Evolutionary conservation across 139 green algal species (phyloP).

Genomic region (Coelastrella sp.): DNA sequence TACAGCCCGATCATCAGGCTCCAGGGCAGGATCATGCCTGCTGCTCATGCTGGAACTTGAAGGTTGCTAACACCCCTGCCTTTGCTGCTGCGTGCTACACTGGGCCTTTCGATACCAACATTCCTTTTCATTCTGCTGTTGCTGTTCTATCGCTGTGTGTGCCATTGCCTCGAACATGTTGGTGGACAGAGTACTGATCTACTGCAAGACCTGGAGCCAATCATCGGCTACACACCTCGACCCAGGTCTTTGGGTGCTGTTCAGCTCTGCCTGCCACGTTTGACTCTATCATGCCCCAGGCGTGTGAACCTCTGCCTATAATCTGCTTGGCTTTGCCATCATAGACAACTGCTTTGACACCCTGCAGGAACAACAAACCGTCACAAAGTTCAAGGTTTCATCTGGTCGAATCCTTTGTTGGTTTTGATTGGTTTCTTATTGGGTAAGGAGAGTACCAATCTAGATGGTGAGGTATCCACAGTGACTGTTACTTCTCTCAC

Average conservation of each 20-base stretch:
- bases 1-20: too few species aligned
- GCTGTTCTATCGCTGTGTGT: background rate
- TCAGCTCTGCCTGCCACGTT: slow-evolving; percentile 77
- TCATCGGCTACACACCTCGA: slow-evolving; percentile 62
- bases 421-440: background rate
- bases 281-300: slow-evolving; percentile 66
- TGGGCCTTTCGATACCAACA: too few species aligned
- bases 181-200: too few species aligned
- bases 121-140: background rate
- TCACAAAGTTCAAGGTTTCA: background rate
- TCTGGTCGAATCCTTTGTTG: background rate
- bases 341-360: slow-evolving; percentile 81
- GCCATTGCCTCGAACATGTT: too few species aligned
- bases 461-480: too few species aligned
- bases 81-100: too few species aligned
- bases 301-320: slow-evolving; percentile 59
- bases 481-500: too few species aligned
- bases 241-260: slow-evolving; percentile 82
- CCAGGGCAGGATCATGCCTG: too few species aligned
- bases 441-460: too few species aligned
- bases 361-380: slow-evolving; percentile 46
- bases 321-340: slow-evolving; percentile 56
- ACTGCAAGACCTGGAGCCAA: too few species aligned
- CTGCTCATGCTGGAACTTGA: too few species aligned
- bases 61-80: too few species aligned